phyloP scores from a whole-genome alignment of 2,329 filamentous ascomycete species.

The Sporothrix dimorphospora region DNA sequence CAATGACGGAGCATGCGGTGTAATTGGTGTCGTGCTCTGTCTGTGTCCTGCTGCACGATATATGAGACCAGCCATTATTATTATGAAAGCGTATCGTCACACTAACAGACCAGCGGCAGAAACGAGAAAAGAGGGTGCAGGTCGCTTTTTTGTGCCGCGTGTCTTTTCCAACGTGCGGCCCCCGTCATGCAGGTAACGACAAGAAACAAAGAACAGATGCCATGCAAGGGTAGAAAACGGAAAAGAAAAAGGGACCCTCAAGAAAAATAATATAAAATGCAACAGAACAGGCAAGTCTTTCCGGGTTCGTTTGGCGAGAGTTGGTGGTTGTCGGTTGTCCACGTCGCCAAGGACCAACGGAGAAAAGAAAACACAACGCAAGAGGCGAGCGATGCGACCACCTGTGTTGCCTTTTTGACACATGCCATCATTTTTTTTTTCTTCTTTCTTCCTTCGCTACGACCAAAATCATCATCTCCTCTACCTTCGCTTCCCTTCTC shows the following conservation, averaged over 20 bases:
- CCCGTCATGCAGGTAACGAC: slow-evolving; percentile 1
- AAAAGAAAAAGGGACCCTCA: not conserved
- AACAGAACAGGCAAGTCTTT: not conserved
- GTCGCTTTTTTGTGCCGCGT: slow-evolving; percentile 4
- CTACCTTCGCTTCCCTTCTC: not conserved
- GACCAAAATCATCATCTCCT: too few relatives aligned
- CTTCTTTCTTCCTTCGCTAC: not conserved
- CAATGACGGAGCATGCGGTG: slow-evolving; percentile 4
- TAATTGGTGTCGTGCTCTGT: not conserved
- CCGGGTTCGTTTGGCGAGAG: not conserved
- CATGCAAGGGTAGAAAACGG: not conserved
- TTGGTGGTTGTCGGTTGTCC: not conserved
- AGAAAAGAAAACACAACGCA: not conserved
- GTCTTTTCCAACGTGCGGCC: not conserved
- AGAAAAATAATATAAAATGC: not conserved
- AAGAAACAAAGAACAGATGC: not conserved
- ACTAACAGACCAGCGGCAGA: not conserved
- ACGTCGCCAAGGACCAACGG: slow-evolving; percentile 10
- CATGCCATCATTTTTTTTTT: not conserved
- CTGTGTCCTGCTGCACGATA: not conserved
- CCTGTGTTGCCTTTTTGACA: not conserved
- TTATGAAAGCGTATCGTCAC: not conserved
- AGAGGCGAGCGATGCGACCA: not conserved
- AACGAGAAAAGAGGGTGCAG: not conserved
- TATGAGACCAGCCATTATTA: not conserved